Base-by-base conservation (phyloP, 345 rosid species). In the Physaria fendleri region DNA sequence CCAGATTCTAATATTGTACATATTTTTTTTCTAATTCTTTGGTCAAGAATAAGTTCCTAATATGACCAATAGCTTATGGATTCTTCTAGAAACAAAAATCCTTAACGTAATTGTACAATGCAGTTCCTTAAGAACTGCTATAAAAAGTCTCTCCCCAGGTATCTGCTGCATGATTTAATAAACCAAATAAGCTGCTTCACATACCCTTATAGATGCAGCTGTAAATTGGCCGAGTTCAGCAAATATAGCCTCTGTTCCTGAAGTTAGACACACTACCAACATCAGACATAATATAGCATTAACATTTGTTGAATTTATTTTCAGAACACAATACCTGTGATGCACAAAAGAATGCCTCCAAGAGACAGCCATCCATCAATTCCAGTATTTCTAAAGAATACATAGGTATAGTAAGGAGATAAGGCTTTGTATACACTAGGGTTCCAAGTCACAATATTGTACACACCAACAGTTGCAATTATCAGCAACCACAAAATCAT, bases 201-300 rank as follows among this genome's bases (percentile, higher is more conserved):
- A 48, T 83, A 88, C 97, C 86, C 91, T 77, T 61, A 89, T 72
- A 46, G 99, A 83, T 51, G 88, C 67, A 52, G 85, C 83, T 22
- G 89, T 69, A 62, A 83, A 87, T 38, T 81, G 88, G 68, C 97
- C 99, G 41, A 83, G 78, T 55, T 79, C 86, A 9, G 84, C 78
- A 79, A 85, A 87, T 68, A 89, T 78, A 62, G 81, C 89, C 71
- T 89, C 97, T 43, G 83, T 78, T 74, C 99, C 99, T 89, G 86
- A 62, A 80, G 17, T 56, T 18, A 23, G 16, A 46, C 1, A 57
- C 40, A 11, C 47, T 13, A 41, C 50, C 44, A 11, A 33, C 69
- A 62, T 52, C 77, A 65, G 62, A 25, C 48, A 48, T 4, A 38
- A 13, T 12, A 30, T 40, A 56, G 2, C 14, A 41, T 39, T 5